Conservation (phyloP, 345 rosid genomes). For the Populus pruinosa region DNA sequence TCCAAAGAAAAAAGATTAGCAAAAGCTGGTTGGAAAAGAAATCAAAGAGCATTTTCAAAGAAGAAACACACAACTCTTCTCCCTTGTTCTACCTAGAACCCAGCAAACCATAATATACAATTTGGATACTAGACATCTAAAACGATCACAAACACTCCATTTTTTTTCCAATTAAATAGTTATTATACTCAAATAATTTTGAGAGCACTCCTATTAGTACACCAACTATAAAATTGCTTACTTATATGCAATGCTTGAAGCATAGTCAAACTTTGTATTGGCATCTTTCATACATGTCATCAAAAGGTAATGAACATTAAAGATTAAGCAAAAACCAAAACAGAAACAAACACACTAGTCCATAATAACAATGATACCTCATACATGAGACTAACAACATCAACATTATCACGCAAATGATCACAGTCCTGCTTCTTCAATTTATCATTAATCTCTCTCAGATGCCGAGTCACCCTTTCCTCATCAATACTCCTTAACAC, state of each 20-base stretch:
- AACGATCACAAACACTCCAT: background rate
- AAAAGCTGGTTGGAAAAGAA: background rate
- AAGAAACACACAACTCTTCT: background rate
- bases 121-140: too few relatives aligned
- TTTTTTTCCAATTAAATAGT: background rate
- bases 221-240: too few relatives aligned
- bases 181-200: background rate
- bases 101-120: too few relatives aligned
- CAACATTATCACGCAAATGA: constrained; percentile 62
- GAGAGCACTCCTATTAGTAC: too few relatives aligned
- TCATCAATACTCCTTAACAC: constrained; percentile 71
- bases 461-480: constrained; percentile 69
- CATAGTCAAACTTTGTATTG: too few relatives aligned
- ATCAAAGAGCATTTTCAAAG: background rate
- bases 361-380: constrained; percentile 50
- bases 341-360: background rate
- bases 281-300: too few relatives aligned
- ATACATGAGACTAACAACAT: constrained; percentile 84
- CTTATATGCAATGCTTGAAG: too few relatives aligned
- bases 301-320: background rate
- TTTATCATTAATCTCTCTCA: constrained; percentile 61
- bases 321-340: background rate
- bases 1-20: background rate
- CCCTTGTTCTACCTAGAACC: too few relatives aligned
- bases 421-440: constrained; percentile 51